Evolutionary conservation across 2,329 filamentous ascomycete species (phyloP), one percentile per base, ranked within the genome.

Genomic region (Colletotrichum aenigma): DNA sequence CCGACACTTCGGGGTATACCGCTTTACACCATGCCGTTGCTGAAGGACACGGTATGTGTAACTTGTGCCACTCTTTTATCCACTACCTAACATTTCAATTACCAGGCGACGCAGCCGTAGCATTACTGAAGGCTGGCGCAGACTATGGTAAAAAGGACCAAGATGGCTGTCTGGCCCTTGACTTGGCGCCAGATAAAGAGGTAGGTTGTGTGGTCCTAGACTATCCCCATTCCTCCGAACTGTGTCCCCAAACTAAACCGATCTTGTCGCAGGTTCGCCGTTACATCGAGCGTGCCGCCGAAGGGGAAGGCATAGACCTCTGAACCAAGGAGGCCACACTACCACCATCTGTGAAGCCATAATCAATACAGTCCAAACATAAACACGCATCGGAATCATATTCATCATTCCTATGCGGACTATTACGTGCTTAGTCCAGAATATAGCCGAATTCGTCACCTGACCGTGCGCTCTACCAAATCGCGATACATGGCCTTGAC

Each of bases 401-500:
- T 32, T 18, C 13, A 34, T 34, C 43, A 32, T 32, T 61, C 26
- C 58, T n/a, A 61, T 13, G 30, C 21, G 24, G 26, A 24, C 55
- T 26, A 18, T n/a, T 28, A 58, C 26, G 9, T 58, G 28, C 48
- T 32, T 16, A 26, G 38, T 18, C 38, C 38, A 48, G 38, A 66
- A 16, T 32, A 36, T 26, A 21, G 15, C 16, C 21, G 18, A 58
- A 30, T 21, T 36, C 64, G 52, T 60, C 84, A 94, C 85, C 92
- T 94, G 82, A 96, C 92, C 74, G 95, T 96, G 82, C 93, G 92
- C 86, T 98, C 95, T 65, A 98, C 94, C 83, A 99, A 86, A 82
- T 98, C 96, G 78, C 95, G 92, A 87, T 98, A 98, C 90, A 99
- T 98, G 81, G 93, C 94, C 88, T 99, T 99, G 83, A 99, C 89